Evolutionary conservation across 495 filamentous ascomycete species (phyloP), one percentile per base, ranked within the genome.

Genomic region (Barbatosphaeria neglecta): DNA sequence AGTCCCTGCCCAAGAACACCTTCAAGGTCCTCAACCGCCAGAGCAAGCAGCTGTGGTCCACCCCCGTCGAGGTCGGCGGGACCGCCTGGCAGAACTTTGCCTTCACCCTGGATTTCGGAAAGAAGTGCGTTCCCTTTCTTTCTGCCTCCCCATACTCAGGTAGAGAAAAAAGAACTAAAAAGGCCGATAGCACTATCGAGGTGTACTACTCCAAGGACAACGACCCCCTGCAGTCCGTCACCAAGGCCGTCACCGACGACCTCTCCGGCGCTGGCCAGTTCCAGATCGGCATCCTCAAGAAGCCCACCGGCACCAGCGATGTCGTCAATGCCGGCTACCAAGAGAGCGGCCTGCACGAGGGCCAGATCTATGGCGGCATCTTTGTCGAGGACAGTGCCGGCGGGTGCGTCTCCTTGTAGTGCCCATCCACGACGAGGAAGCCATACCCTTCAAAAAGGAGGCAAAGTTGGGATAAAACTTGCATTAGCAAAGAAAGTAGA

Each of bases 1-100:
- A 80, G 16, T 80, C 80, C 55, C 73, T 94, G 72, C 80, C 84
- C 13, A 86, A 86, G 65, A 88, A 92, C 51, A 89, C 85, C 0
- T 94, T 86, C 58, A 72, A 75, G 57, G 53, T 75, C 13, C 52
- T 75, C 11, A 59, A 70, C 57, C 63, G 69, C 10, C 51, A 65
- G 46, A 73, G 73, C 59, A 57, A 59, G 47, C 58, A 68, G 56
- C 54, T 75, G 37, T 75, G 69, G 68, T 64, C 64, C 41, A 72
- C 65, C 2, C 52, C 60, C 6, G 63, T 64, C 33, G 60, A 62
- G 17, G 63, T 64, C 33, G 60, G 61, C 18, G 52, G 55, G 33
- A 63, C 57, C 15, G 63, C 57, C 16, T 78, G 75, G 75, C 75
- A 79, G 53, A 79, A 79, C 58, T 79, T 76, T 67, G 75, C 74